A percentile compares a stretch with the other conserved stretches of the same genome.
Conservation (phyloP, 2,329 filamentous ascomycete species). For the Xylaria sp. region DNA sequence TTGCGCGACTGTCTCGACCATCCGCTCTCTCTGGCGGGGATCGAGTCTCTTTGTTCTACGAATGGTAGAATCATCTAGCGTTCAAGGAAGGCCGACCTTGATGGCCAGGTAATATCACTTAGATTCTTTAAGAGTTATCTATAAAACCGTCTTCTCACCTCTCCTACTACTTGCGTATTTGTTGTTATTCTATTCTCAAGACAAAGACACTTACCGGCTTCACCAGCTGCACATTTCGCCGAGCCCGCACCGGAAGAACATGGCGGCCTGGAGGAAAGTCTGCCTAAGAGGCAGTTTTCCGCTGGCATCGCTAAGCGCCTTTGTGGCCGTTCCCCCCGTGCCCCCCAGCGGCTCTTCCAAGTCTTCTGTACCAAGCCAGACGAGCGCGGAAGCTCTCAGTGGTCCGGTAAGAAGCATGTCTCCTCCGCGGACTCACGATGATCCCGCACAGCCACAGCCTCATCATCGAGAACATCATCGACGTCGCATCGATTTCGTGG, state of each 20-base stretch:
- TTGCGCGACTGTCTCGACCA: not conserved
- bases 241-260: conserved; percentile 40
- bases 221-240: conserved; percentile 52
- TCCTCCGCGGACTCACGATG: conserved; percentile 26
- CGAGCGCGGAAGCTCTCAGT: conserved; percentile 32
- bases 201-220: conserved; percentile 18
- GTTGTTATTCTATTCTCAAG: not conserved
- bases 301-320: conserved; percentile 41
- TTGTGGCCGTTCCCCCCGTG: conserved; percentile 38
- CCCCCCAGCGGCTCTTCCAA: conserved; percentile 38
- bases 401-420: conserved; percentile 26
- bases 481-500: conserved; percentile 34
- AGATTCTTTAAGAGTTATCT: not conserved
- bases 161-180: not conserved
- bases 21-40: too few species aligned
- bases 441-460: conserved; percentile 17
- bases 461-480: conserved; percentile 31
- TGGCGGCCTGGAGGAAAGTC: conserved; percentile 33
- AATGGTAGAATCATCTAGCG: too few species aligned
- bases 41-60: too few species aligned
- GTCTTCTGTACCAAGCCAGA: conserved; percentile 40
- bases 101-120: not conserved
- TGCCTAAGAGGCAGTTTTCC: conserved; percentile 41
- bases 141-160: too few species aligned
- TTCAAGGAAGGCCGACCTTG: not conserved